Evolutionary conservation across 495 filamentous ascomycete species (phyloP).

Genomic region (Aspergillus heteromorphus): DNA sequence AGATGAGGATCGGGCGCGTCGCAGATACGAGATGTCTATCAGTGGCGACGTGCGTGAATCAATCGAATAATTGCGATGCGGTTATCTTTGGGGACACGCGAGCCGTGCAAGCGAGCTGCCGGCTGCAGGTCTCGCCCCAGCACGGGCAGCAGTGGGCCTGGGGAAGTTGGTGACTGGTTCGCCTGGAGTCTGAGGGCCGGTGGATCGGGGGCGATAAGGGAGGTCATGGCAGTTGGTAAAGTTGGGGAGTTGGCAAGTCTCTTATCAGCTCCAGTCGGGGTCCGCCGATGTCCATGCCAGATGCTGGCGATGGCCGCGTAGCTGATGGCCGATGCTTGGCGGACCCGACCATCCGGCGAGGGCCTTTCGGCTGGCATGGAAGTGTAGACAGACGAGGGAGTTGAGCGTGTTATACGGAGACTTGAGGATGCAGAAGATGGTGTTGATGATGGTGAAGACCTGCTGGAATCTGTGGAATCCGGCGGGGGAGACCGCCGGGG

Average conservation of each 20-base stretch:
- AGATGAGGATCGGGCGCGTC: not conserved
- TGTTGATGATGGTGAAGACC: not conserved
- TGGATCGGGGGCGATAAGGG: not conserved
- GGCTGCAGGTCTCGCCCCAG: not conserved
- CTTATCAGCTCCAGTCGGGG: conserved; percentile 1
- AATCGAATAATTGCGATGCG: conserved; percentile 11
- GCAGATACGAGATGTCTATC: conserved; percentile 4
- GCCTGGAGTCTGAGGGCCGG: not conserved
- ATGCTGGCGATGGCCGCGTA: not conserved
- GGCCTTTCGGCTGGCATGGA: not conserved
- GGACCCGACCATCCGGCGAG: not conserved
- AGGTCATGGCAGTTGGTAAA: too few species aligned
- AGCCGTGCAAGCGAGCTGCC: conserved; percentile 1
- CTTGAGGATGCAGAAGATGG: not conserved
- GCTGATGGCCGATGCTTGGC: not conserved
- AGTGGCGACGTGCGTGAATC: conserved; percentile 9
- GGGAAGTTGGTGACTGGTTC: not conserved
- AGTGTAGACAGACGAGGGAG: too few species aligned
- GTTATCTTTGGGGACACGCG: conserved; percentile 10
- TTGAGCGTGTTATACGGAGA: too few species aligned
- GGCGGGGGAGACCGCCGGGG: not conserved
- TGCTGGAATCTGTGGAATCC: not conserved
- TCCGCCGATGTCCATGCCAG: conserved; percentile 1
- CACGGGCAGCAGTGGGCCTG: not conserved
- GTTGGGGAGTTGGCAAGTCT: too few species aligned